Evolutionary conservation across 73 alveolate species (phyloP).

Genomic region (Paramecium pentaurelia): DNA sequence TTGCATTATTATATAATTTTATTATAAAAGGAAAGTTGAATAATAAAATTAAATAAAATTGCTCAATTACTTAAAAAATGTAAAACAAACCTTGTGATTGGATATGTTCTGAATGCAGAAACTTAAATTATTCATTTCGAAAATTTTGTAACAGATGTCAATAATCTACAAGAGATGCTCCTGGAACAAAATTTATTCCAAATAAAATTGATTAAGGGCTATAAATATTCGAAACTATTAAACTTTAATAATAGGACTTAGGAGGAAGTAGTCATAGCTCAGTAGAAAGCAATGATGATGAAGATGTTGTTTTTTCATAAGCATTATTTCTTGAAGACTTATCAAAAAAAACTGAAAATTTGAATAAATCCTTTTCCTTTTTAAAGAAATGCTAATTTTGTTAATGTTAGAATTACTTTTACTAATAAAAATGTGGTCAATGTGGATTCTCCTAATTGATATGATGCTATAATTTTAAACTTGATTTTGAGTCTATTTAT

Average conservation of each 20-base stretch:
- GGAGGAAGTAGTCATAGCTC: neutral
- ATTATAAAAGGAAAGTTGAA: neutral
- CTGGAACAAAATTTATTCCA: slow-evolving; percentile 41
- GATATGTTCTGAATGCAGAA: slow-evolving; percentile 83
- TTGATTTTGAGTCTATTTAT: neutral
- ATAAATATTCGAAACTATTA: neutral
- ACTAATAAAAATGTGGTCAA: neutral
- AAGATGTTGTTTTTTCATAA: slow-evolving; percentile 31
- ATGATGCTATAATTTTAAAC: neutral
- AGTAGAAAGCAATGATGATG: slow-evolving; percentile 32
- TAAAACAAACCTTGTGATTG: slow-evolving; percentile 85
- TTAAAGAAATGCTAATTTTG: slow-evolving; percentile 3
- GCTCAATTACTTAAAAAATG: neutral
- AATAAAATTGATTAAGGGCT: neutral
- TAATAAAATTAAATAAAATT: neutral
- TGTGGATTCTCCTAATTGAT: slow-evolving; percentile 19
- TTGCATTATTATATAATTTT: neutral
- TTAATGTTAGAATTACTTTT: neutral
- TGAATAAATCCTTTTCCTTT: neutral
- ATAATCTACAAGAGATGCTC: slow-evolving; percentile 10
- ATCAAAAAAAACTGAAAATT: neutral
- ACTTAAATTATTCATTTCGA: slow-evolving; percentile 86
- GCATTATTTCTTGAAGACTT: slow-evolving; percentile 31
- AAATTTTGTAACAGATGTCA: slow-evolving; percentile 88
- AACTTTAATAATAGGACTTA: neutral